Evolutionary conservation across 108 stramenopile genomes (phyloP).

Genomic region (Hondaea fermentalgiana): DNA sequence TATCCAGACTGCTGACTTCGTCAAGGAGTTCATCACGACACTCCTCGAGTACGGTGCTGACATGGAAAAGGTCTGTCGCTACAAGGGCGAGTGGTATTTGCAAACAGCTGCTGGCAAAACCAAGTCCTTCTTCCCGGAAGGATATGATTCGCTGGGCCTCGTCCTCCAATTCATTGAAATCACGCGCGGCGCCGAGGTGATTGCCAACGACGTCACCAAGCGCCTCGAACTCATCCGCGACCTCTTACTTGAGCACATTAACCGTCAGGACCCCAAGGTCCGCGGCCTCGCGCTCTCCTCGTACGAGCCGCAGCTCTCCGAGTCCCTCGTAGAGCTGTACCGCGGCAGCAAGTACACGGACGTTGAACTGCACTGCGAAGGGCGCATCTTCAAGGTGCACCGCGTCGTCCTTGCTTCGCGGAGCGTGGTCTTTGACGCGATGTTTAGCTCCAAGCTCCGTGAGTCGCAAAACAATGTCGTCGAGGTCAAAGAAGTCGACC

Average conservation of each 20-base stretch:
- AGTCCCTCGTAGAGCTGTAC: not conserved
- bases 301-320: not conserved
- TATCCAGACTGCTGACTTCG: conserved; percentile 4
- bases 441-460: not conserved
- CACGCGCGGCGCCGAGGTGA: not conserved
- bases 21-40: not conserved
- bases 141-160: not conserved
- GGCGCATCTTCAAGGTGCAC: not conserved
- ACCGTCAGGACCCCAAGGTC: not conserved
- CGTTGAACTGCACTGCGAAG: not conserved
- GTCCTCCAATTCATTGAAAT: conserved; percentile 10
- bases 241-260: not conserved
- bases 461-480: not conserved
- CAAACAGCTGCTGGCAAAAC: conserved; percentile 11
- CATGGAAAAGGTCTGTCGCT: not conserved
- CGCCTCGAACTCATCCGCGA: not conserved
- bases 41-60: conserved; percentile 1
- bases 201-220: conserved; percentile 3
- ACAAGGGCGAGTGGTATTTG: not conserved
- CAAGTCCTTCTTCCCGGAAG: conserved; percentile 13
- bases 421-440: not conserved
- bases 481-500: conserved; percentile 15
- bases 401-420: conserved; percentile 4
- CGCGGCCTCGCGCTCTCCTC: not conserved
- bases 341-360: not conserved